A percentile compares a stretch with the other conserved stretches of the same genome.
These are phyloP conservation scores for Plasmopara halstedii DNA, from an alignment of 352 stramenopile species.

Conservation along the genomic window DNA sequence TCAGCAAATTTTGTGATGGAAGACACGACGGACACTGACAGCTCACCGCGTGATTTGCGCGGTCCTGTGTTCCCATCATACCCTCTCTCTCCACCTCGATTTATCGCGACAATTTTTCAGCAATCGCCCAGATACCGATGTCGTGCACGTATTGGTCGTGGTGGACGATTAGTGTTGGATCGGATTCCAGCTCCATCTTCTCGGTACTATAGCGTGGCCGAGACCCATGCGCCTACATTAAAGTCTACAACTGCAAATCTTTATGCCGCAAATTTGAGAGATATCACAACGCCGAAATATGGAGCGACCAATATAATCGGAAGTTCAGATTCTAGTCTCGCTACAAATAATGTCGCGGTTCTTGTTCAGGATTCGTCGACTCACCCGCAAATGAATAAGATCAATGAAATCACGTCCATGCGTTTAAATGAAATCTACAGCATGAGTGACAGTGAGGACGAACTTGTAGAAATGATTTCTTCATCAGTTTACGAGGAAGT, in stretches of 20 bases:
- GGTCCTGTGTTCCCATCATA: constrained; percentile 55
- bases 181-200: constrained; percentile 49
- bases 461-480: constrained; percentile 55
- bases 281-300: constrained; percentile 2
- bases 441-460: constrained; percentile 84
- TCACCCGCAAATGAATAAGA: constrained; percentile 37
- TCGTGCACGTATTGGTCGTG: constrained; percentile 60
- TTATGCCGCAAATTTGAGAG: neutral
- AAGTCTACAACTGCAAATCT: constrained; percentile 7
- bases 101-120: constrained; percentile 63
- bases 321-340: constrained; percentile 10
- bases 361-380: constrained; percentile 61
- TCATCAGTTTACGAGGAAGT: constrained; percentile 42
- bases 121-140: constrained; percentile 67
- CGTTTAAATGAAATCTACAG: constrained; percentile 71
- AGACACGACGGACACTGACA: constrained; percentile 24
- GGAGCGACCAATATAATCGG: constrained; percentile 1
- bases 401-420: constrained; percentile 44
- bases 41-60: constrained; percentile 14
- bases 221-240: constrained; percentile 41
- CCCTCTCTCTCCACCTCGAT: constrained; percentile 43
- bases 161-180: constrained; percentile 67
- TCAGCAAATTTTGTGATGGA: constrained; percentile 54
- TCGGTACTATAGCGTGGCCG: constrained; percentile 42
- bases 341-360: constrained; percentile 39